These are phyloP conservation scores for Vanrija sp. DNA, from an alignment of 1,284 basidiomycete genomes.

Conservation along the genomic window DNA sequence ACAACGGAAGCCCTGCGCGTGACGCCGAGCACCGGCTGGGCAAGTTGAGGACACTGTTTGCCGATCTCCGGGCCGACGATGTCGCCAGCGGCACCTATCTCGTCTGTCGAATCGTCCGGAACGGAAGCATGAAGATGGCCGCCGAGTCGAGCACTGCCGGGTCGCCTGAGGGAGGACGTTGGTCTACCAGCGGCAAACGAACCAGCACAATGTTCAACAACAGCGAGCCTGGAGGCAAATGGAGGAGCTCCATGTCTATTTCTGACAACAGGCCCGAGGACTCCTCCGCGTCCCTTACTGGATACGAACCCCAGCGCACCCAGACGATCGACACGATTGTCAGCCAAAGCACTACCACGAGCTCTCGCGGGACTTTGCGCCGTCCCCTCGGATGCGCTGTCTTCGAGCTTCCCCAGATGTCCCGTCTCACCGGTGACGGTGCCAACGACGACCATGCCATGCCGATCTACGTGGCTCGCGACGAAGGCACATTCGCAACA, in stretches of 20 bases:
- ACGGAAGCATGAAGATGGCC: slow-evolving; percentile 76
- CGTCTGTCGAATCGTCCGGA: slow-evolving; percentile 85
- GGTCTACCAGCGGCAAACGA: slow-evolving; percentile 33
- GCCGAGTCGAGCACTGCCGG: slow-evolving; percentile 53
- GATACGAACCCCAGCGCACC: slow-evolving; percentile 30
- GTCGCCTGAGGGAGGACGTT: slow-evolving; percentile 31
- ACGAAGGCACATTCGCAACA: slow-evolving; percentile 83
- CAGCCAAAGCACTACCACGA: slow-evolving; percentile 7
- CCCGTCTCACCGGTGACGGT: slow-evolving; percentile 48
- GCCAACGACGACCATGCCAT: slow-evolving; percentile 70
- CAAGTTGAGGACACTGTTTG: slow-evolving; percentile 79
- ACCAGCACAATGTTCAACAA: slow-evolving; percentile 12
- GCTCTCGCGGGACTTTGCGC: slow-evolving; percentile 55
- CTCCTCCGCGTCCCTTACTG: slow-evolving; percentile 42
- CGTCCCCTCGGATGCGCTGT: slow-evolving; percentile 93
- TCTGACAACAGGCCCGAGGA: slow-evolving; percentile 39
- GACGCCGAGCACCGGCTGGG: slow-evolving; percentile 55
- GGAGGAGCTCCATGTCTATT: slow-evolving; percentile 23
- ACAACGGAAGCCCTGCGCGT: slow-evolving; percentile 78
- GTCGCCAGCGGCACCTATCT: slow-evolving; percentile 77
- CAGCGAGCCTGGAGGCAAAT: slow-evolving; percentile 3
- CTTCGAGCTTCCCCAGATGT: slow-evolving; percentile 74
- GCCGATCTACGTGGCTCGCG: slow-evolving; percentile 80
- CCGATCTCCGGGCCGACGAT: slow-evolving; percentile 79
- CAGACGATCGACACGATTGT: slow-evolving; percentile 26